A percentile compares a stretch with the other conserved stretches of the same genome.
Evolutionary conservation across 2,329 filamentous ascomycete genomes (phyloP).

Genomic region (Acrodontium crateriforme): DNA sequence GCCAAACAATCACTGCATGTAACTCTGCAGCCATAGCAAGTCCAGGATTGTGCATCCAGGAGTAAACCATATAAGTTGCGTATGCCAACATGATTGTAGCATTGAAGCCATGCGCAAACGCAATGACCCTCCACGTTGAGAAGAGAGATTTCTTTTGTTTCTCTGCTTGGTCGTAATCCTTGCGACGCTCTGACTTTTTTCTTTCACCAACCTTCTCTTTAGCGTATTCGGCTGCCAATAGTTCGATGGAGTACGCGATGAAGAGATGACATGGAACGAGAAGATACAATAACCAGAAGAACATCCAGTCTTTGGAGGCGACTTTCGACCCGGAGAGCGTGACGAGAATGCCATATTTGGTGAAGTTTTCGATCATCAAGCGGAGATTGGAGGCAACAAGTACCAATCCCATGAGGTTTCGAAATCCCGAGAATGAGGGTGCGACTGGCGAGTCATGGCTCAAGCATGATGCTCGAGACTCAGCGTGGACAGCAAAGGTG

Average conservation of each 20-base stretch:
- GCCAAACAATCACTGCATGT: constrained; percentile 88
- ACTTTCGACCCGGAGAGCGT: constrained; percentile 56
- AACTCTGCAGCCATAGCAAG: constrained; percentile 84
- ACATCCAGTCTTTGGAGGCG: constrained; percentile 13
- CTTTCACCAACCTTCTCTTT: constrained; percentile 49
- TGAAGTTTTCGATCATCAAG: constrained; percentile 90
- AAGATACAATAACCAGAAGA: constrained; percentile 52
- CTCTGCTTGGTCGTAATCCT: constrained; percentile 41
- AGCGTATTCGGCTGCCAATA: constrained; percentile 67
- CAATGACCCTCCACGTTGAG: constrained; percentile 63
- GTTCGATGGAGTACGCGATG: constrained; percentile 79
- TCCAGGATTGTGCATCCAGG: constrained; percentile 78
- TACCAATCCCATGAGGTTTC: constrained; percentile 92
- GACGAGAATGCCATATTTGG: constrained; percentile 94
- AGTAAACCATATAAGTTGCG: constrained; percentile 79
- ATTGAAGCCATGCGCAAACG: constrained; percentile 65
- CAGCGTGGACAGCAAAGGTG: constrained; percentile 71
- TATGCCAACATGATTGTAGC: constrained; percentile 67
- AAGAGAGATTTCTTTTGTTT: constrained; percentile 26
- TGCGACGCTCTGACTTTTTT: constrained; percentile 34
- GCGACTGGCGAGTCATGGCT: constrained; percentile 64
- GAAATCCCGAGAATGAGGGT: constrained; percentile 83
- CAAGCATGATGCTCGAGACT: constrained; percentile 60
- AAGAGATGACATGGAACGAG: constrained; percentile 84
- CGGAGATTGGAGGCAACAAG: constrained; percentile 84